Evolutionary conservation across 2,329 filamentous ascomycete species (phyloP).

Genomic region (Calonectria fujianensis): DNA sequence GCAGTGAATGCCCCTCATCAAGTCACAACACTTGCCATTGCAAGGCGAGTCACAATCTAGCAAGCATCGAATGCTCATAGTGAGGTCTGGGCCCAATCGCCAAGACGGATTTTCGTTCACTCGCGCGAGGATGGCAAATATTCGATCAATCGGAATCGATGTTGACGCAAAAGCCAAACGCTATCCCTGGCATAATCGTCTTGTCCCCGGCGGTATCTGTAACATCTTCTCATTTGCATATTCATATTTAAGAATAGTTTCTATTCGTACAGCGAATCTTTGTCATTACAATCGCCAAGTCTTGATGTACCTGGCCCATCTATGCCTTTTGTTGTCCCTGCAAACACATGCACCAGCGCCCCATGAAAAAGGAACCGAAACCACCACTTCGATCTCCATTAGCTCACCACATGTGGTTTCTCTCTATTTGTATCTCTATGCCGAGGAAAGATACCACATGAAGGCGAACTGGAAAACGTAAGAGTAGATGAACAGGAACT

Average conservation of each 20-base stretch:
- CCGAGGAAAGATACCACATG: constrained; percentile 84
- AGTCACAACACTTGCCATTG: background rate
- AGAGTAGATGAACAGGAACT: constrained; percentile 95
- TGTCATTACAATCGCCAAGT: constrained; percentile 30
- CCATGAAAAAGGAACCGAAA: constrained; percentile 33
- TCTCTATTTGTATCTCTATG: constrained; percentile 53
- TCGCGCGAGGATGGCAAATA: background rate
- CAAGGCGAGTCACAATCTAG: background rate
- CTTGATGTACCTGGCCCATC: constrained; percentile 34
- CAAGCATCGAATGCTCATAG: background rate
- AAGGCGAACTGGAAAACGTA: constrained; percentile 95
- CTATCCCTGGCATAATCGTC: background rate
- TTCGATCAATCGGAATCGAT: background rate
- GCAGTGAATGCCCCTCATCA: background rate
- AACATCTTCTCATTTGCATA: constrained; percentile 21
- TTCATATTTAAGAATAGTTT: constrained; percentile 35
- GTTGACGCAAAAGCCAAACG: background rate
- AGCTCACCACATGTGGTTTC: background rate
- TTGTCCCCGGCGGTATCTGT: background rate
- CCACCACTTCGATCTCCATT: background rate
- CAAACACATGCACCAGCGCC: constrained; percentile 37
- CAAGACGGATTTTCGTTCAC: background rate
- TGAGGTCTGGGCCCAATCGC: background rate
- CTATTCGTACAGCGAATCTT: constrained; percentile 30
- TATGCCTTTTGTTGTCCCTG: constrained; percentile 31